Conservation (phyloP, 1,284 basidiomycete genomes). For the Cystobasidium pallidum region DNA sequence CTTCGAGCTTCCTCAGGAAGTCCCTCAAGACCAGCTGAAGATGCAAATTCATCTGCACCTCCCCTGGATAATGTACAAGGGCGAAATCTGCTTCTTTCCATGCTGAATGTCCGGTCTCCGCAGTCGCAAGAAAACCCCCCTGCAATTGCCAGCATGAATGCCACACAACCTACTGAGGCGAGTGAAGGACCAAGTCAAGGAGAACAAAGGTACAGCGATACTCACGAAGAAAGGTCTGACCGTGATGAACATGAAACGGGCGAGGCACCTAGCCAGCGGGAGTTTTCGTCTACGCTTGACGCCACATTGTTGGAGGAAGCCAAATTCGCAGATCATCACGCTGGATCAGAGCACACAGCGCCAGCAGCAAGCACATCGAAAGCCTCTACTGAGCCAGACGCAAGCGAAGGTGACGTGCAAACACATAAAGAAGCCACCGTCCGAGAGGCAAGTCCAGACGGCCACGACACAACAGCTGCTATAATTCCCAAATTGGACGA, state of each 20-base stretch:
- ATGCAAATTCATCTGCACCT: background rate
- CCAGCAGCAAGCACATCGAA: too few relatives aligned
- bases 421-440: background rate
- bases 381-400: too few relatives aligned
- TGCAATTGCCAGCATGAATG: background rate
- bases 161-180: too few relatives aligned
- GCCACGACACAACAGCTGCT: background rate
- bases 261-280: background rate
- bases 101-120: conserved; percentile 6
- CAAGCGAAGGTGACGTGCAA: background rate
- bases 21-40: background rate
- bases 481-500: background rate
- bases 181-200: background rate
- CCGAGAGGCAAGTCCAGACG: background rate
- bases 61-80: conserved; percentile 1
- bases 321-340: too few relatives aligned
- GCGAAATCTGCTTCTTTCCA: conserved; percentile 6
- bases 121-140: background rate
- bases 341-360: too few relatives aligned
- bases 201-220: background rate
- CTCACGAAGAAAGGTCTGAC: background rate
- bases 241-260: background rate
- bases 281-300: background rate
- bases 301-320: background rate
- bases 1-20: background rate